Percentiles rank a stretch among this genome's conserved stretches.
phyloP scores from a whole-genome alignment of 2,329 filamentous ascomycete genomes.

The Exophiala sp. region DNA sequence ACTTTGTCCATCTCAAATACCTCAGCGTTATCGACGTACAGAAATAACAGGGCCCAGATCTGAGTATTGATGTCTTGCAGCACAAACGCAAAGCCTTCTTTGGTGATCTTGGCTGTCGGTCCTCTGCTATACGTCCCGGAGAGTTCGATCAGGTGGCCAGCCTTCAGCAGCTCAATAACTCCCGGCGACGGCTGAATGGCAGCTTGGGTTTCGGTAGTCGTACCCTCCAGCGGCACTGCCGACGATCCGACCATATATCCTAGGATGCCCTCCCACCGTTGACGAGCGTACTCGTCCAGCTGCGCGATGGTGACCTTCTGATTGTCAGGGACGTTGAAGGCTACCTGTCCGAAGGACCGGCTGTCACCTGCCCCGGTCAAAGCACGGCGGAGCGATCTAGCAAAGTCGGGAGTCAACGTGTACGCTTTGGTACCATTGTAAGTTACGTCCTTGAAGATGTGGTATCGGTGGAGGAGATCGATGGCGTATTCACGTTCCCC shows the following conservation, averaged over 20 bases:
- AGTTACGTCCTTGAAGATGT: slow-evolving; percentile 67
- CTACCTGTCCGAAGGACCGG: slow-evolving; percentile 85
- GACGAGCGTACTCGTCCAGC: slow-evolving; percentile 77
- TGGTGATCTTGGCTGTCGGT: slow-evolving; percentile 67
- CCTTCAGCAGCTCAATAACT: slow-evolving; percentile 76
- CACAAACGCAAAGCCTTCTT: slow-evolving; percentile 89
- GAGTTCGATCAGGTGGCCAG: slow-evolving; percentile 71
- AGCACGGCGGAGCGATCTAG: slow-evolving; percentile 73
- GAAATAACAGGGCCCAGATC: slow-evolving; percentile 88
- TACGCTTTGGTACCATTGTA: slow-evolving; percentile 62
- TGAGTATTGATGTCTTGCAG: slow-evolving; percentile 94
- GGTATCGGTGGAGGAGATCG: slow-evolving; percentile 72
- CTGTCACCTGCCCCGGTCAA: slow-evolving; percentile 81
- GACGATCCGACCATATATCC: slow-evolving; percentile 75
- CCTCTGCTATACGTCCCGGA: slow-evolving; percentile 33
- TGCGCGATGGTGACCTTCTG: slow-evolving; percentile 62
- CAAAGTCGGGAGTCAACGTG: slow-evolving; percentile 74
- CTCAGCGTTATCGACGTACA: slow-evolving; percentile 83
- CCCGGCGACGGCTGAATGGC: slow-evolving; percentile 56
- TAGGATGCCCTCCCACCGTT: slow-evolving; percentile 91
- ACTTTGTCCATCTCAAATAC: slow-evolving; percentile 73
- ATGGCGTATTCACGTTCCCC: slow-evolving; percentile 78
- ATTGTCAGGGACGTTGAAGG: slow-evolving; percentile 59
- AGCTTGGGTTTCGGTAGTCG: slow-evolving; percentile 4
- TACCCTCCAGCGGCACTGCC: slow-evolving; percentile 15